phyloP scores from a whole-genome alignment of 2,329 filamentous ascomycete species.

The Sphaerulina populicola region DNA sequence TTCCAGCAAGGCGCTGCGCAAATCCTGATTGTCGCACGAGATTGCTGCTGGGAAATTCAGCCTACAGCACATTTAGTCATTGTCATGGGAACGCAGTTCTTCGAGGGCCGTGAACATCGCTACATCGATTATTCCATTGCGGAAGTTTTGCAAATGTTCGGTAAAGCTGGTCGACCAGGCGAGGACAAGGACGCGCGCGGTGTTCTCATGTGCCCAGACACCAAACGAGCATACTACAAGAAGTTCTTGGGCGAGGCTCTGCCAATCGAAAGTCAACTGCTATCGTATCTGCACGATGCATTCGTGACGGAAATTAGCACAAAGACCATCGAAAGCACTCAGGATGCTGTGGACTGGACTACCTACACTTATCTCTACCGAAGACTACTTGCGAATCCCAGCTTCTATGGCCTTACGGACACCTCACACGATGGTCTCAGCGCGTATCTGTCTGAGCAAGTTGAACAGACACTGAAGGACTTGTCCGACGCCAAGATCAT shows the following conservation, averaged over 20 bases:
- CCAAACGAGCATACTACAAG: constrained; percentile 96
- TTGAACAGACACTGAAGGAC: constrained; percentile 86
- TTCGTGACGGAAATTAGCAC: constrained; percentile 97
- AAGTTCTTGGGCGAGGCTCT: constrained; percentile 96
- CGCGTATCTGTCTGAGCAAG: constrained; percentile 84
- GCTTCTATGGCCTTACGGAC: constrained; percentile 85
- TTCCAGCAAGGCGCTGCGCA: constrained; percentile 86
- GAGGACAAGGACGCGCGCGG: constrained; percentile 75
- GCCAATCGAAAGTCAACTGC: constrained; percentile 88
- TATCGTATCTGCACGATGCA: constrained; percentile 85
- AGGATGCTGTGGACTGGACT: constrained; percentile 96
- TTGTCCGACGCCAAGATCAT: constrained; percentile 89
- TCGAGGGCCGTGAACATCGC: constrained; percentile 89
- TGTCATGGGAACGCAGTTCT: constrained; percentile 97
- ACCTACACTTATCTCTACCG: constrained; percentile 99
- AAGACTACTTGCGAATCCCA: constrained; percentile 86
- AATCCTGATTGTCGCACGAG: constrained; percentile 69
- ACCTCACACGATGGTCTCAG: constrained; percentile 90
- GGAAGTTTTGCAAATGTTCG: constrained; percentile 96
- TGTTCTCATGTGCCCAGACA: constrained; percentile 90
- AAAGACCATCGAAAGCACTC: constrained; percentile 87
- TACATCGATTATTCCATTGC: constrained; percentile 94
- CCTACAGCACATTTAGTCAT: constrained; percentile 82
- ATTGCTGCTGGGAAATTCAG: constrained; percentile 94
- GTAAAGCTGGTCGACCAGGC: constrained; percentile 73